phyloP scores from a whole-genome alignment of 2,329 filamentous ascomycete species.

The Emmonsia crescens region DNA sequence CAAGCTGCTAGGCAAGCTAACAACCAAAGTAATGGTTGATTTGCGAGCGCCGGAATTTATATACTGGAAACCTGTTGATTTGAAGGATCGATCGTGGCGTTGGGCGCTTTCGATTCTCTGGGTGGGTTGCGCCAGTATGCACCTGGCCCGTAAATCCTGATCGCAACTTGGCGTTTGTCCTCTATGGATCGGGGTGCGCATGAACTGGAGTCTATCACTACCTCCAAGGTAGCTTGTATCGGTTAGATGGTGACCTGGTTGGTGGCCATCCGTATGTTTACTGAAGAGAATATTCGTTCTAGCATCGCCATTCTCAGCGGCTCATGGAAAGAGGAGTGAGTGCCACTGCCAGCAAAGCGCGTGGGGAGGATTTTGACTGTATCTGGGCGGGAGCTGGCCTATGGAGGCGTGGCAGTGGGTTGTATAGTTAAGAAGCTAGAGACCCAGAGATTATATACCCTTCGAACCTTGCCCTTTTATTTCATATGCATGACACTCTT shows the following conservation, averaged over 20 bases:
- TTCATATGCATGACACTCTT: neutral
- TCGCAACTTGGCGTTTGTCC: neutral
- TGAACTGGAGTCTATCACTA: neutral
- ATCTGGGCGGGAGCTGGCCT: neutral
- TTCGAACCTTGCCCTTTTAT: neutral
- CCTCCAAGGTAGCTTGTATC: neutral
- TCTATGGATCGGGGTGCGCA: neutral
- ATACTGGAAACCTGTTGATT: neutral
- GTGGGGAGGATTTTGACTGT: neutral
- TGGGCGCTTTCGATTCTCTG: neutral
- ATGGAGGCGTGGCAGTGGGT: neutral
- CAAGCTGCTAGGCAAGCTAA: slow-evolving; percentile 31
- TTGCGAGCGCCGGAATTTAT: neutral
- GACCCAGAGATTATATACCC: neutral
- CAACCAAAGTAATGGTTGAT: slow-evolving; percentile 10
- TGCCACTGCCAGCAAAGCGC: too few species aligned
- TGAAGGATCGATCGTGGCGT: neutral
- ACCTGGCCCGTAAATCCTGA: neutral
- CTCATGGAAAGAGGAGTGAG: neutral
- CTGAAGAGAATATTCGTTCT: neutral
- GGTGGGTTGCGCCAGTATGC: neutral
- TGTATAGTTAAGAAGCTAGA: neutral
- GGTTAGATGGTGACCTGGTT: neutral
- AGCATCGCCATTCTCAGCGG: neutral
- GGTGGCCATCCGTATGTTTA: neutral